Evolutionary conservation across 2,329 filamentous ascomycete genomes (phyloP), one percentile per base, ranked within the genome.

Genomic region (Curvularia verruculosa): DNA sequence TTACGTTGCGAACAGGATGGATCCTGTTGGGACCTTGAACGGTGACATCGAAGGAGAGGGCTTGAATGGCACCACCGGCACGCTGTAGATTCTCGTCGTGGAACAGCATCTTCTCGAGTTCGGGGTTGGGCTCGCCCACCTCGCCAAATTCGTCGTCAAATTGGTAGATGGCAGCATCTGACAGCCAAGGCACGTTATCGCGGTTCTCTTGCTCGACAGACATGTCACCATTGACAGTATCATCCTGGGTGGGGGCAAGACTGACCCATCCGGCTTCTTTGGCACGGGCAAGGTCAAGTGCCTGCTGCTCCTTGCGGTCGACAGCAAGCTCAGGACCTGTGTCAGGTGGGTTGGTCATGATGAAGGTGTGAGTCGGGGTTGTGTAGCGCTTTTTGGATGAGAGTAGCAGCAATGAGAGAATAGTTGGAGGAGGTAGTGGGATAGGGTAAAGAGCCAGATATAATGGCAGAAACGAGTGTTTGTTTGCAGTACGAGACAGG

Each of bases 131-230:
- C 0, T 92, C 92, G 6, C 89, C 94, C 52, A 99, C 81, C 39
- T 98, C 94, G 2, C 94, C 95, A 65, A 84, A 90, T 2, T 96
- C 91, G 10, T 92, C 92, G 18, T 87, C 83, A 89, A 90, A 98
- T 69, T 93, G 86, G 67, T 98, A 98, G 41, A 89, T 82, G 0
- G 73, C 78, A n/a, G 86, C 88, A 52, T 84, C 84, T 36, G 80
- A 79, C 49, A 81, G 79, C 85, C 81, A 86, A 3, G 44, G 39
- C 3, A 49, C 63, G 1, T 45, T 54, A 6, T 77, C 72, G 26
- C 61, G 64, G 23, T 56, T 60, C 29, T 68, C 65, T 2, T 67
- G 65, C 0, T 55, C 54, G 47, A 51, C 64, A 21, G 61, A 52
- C 13, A 71, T 69, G n/a, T 67, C 58, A 3, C 72, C 66, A 28